Evolutionary conservation across 2,329 filamentous ascomycete genomes (phyloP), one percentile per base, ranked within the genome.

Genomic region (Exophiala aquamarina): DNA sequence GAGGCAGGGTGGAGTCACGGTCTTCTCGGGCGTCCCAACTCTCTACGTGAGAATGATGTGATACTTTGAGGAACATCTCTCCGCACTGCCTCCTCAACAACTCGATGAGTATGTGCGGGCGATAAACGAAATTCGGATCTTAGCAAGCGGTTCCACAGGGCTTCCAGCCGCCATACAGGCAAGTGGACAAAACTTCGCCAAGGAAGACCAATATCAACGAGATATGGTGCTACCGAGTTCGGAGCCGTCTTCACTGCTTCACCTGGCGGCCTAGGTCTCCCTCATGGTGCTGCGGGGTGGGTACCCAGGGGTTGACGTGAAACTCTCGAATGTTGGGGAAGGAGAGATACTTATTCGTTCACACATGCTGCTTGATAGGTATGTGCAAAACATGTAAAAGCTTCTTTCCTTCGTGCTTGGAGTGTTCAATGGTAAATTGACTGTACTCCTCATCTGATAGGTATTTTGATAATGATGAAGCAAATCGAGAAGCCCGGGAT

Each of bases 151-250:
- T 1, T 76, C 73, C 0, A 72, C 69, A 3, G 74, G 74, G 1
- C 52, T 77, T 19, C 74, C 73, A 3, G 66, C 69, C 41, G 71
- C 72, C 1, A 68, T 78, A 15, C 70, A 70, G 11, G 66, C 26
- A 76, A 75, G 50, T 77, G 75, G 74, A 66, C 66, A 3, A 53
- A 61, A 3, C 60, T 75, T 3, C 61, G 73, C 54, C 14, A 37
- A 18, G 66, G 68, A 26, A 66, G 65, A 42, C 59, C 49, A 13
- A 72, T 73, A 31, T 46, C 69, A 33, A 70, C 68, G 36, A 56
- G 70, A 26, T 73, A 73, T 47, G 70, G 70, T 1, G 65, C 69
- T 1, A 70, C 70, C 0, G 71, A 73, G 43, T 69, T 71, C 54
- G 66, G 68, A 1, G 65, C 66, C 4, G 62, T 70, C 1, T 68